Evolutionary conservation across 2,329 filamentous ascomycete species (phyloP).

Genomic region (Fusarium coffeatum): DNA sequence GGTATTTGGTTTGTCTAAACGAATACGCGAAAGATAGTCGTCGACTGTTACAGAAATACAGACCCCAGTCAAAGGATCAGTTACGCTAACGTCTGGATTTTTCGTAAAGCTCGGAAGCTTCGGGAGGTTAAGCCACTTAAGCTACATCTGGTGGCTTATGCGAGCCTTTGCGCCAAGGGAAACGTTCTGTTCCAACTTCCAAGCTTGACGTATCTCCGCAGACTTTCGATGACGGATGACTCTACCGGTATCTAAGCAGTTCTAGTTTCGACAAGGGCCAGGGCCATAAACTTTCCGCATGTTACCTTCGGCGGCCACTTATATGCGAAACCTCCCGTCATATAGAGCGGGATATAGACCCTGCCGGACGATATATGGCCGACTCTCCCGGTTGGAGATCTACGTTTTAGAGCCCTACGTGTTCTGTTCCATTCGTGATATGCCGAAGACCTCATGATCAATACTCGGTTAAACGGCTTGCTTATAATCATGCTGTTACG

Average conservation of each 20-base stretch:
- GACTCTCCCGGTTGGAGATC: not conserved
- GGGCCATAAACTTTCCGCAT: not conserved
- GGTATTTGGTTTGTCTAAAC: not conserved
- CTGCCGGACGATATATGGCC: not conserved
- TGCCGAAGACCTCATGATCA: not conserved
- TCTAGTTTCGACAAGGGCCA: not conserved
- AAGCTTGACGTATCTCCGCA: not conserved
- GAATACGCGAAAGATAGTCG: not conserved
- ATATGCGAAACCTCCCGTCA: not conserved
- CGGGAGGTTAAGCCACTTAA: slow-evolving; percentile 30
- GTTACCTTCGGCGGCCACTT: not conserved
- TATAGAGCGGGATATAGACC: not conserved
- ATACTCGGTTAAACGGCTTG: slow-evolving; percentile 1
- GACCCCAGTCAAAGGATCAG: not conserved
- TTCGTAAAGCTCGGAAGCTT: slow-evolving; percentile 30
- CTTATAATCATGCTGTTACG: not conserved
- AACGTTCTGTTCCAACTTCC: not conserved
- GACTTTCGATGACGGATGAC: not conserved
- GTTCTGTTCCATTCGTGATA: not conserved
- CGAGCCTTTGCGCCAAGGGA: not conserved
- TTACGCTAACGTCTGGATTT: not conserved
- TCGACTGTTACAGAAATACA: not conserved
- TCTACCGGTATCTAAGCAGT: not conserved
- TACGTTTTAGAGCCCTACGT: not conserved
- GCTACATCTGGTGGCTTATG: slow-evolving; percentile 1